Evolutionary conservation across 2,329 filamentous ascomycete species (phyloP).

Genomic region (Paraconiothyrium sp.): DNA sequence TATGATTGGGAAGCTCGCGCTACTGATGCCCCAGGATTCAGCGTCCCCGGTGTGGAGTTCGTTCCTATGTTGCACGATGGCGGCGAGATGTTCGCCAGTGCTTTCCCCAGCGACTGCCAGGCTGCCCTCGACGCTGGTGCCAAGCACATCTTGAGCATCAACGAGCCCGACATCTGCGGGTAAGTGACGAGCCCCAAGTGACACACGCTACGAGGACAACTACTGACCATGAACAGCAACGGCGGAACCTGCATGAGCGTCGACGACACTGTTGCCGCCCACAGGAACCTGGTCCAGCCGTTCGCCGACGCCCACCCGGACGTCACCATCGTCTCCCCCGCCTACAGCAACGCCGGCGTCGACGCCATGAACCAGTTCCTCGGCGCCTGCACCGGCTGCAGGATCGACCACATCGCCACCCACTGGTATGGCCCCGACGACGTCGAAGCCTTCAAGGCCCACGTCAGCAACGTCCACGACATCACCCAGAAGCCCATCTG

Average conservation of each 20-base stretch:
- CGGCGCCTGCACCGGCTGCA: conserved; percentile 35
- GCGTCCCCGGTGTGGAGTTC: conserved; percentile 59
- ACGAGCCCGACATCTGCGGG: conserved; percentile 50
- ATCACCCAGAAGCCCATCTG: conserved; percentile 44
- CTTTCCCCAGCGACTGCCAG: conserved; percentile 40
- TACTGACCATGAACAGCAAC: conserved; percentile 23
- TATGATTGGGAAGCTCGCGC: conserved; percentile 71
- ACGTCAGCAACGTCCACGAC: conserved; percentile 48
- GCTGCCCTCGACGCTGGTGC: conserved; percentile 40
- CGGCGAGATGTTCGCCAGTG: conserved; percentile 36
- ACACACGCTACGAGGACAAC: neutral
- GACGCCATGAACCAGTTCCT: conserved; percentile 39
- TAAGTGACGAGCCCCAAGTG: conserved; percentile 27
- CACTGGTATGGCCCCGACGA: conserved; percentile 49
- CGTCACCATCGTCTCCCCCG: conserved; percentile 46
- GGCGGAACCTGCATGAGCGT: conserved; percentile 42
- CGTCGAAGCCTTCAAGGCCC: conserved; percentile 45
- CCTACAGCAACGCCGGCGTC: conserved; percentile 46
- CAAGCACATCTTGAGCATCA: conserved; percentile 47
- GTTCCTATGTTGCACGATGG: conserved; percentile 63
- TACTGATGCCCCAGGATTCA: conserved; percentile 39
- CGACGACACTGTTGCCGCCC: conserved; percentile 28
- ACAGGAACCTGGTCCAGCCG: conserved; percentile 40
- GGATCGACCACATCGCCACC: conserved; percentile 48
- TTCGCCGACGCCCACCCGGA: conserved; percentile 29